Conservation (phyloP, 2,329 filamentous ascomycete genomes). For the Hirsutella thompsonii region DNA sequence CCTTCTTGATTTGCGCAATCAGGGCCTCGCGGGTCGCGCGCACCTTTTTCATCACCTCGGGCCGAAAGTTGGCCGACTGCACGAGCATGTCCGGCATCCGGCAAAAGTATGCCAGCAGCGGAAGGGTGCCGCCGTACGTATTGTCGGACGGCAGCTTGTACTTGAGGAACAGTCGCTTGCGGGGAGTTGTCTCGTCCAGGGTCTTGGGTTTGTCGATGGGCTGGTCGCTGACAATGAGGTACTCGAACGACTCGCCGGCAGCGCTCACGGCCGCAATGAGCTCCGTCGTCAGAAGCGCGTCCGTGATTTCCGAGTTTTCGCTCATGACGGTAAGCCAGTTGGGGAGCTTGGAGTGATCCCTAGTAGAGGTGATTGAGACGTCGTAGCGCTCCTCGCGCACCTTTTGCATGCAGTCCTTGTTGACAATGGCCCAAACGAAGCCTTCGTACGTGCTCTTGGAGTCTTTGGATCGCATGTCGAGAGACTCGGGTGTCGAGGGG, state of each 20-base stretch:
- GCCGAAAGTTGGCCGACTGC: slow-evolving; percentile 67
- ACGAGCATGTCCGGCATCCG: slow-evolving; percentile 76
- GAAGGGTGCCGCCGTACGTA: slow-evolving; percentile 52
- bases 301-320: slow-evolving; percentile 90
- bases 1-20: slow-evolving; percentile 65
- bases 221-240: slow-evolving; percentile 81
- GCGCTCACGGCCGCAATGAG: slow-evolving; percentile 66
- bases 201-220: slow-evolving; percentile 75
- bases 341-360: slow-evolving; percentile 83
- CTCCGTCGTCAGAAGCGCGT: slow-evolving; percentile 76
- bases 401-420: slow-evolving; percentile 87
- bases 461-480: slow-evolving; percentile 39
- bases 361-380: slow-evolving; percentile 81
- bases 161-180: slow-evolving; percentile 77
- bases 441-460: slow-evolving; percentile 65
- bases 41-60: slow-evolving; percentile 80
- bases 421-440: slow-evolving; percentile 90
- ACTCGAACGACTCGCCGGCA: slow-evolving; percentile 70
- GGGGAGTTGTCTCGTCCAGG: slow-evolving; percentile 69
- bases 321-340: slow-evolving; percentile 89
- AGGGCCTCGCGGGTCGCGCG: slow-evolving; percentile 68
- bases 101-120: slow-evolving; percentile 71
- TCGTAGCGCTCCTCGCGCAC: slow-evolving; percentile 91
- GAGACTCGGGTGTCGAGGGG: slow-evolving; percentile 47
- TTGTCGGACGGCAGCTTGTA: slow-evolving; percentile 54